Evolutionary conservation across 306 rosid genomes (phyloP), one percentile per base, ranked within the genome.

Genomic region (Astragalus membranaceus): DNA sequence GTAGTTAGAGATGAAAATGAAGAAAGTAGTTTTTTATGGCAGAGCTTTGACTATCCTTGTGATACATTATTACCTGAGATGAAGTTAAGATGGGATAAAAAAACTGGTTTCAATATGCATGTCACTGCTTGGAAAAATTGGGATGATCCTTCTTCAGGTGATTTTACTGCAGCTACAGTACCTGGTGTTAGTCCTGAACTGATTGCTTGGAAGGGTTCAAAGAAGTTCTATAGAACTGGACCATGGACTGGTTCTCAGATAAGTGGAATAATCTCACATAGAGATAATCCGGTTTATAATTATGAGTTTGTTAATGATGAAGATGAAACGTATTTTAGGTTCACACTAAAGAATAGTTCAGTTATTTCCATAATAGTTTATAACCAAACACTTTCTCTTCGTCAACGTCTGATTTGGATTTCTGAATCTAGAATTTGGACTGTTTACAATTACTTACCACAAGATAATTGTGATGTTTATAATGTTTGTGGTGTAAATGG

Each of bases 11-110:
- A 17, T 3, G 57, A 20, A 43, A 43, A 43, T 5, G 14, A 73
- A 26, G 36, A 2, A 2, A 67, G 15, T 13, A 64, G 1, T 12
- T 82, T 64, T 14, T 32, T 81, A 20, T 87, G 89, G 91, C 85
- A 87, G 39, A 82, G 91, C 60, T 84, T 81, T 8, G 87, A 87
- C 8, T 42, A 84, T 67, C 92, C 92, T 1, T 41, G 79, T 10
- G 85, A 84, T 11, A 80, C 87, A 5, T 9, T 78, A 5, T 76
- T 85, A 10, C 75, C 79, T 0, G 82, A 60, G 12, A 85, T 83
- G 92, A 85, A 85, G 30, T 1, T 79, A 4, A 85, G 89, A 1
- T 52, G 76, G 80, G 43, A 84, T 43, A 64, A 67, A 8, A 65
- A 73, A 15, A 85, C 69, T 1, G 64, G 81, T 13, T 51, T 66